Evolutionary conservation across 2,329 filamentous ascomycete species (phyloP).

Genomic region (Fusarium pseudonygamai): DNA sequence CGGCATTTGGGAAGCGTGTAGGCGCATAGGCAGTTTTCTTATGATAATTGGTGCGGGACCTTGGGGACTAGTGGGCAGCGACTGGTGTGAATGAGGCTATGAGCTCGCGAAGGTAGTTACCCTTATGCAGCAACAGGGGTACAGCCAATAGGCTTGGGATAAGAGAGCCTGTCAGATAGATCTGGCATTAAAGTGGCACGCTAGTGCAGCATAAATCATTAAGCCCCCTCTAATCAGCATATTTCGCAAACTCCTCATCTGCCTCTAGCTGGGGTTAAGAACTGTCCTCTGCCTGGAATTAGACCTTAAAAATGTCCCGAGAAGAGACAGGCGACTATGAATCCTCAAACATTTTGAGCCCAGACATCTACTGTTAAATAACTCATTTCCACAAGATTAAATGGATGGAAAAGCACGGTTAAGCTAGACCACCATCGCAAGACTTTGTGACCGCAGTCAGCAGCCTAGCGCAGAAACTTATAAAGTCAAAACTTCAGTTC

Average conservation of each 20-base stretch:
- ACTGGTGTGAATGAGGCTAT: too few relatives aligned
- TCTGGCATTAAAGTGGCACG: neutral
- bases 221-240: neutral
- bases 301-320: neutral
- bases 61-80: neutral
- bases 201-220: neutral
- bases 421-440: accelerated
- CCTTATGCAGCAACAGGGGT: neutral
- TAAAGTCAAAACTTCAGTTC: neutral
- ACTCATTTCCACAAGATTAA: too few relatives aligned
- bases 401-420: too few relatives aligned
- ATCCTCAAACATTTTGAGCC: too few relatives aligned
- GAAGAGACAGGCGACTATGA: neutral
- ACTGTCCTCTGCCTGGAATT: conserved; percentile 3
- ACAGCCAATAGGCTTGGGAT: too few relatives aligned
- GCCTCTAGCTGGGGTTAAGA: neutral
- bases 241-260: neutral
- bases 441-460: neutral
- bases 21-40: too few relatives aligned
- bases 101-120: too few relatives aligned
- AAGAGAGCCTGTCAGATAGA: neutral
- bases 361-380: too few relatives aligned
- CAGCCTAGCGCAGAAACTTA: neutral
- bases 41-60: neutral
- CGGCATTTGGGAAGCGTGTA: neutral